These are phyloP conservation scores for Centrapalus pauciflorus DNA, from an alignment of 129 eudicot species.

Conservation along the genomic window DNA sequence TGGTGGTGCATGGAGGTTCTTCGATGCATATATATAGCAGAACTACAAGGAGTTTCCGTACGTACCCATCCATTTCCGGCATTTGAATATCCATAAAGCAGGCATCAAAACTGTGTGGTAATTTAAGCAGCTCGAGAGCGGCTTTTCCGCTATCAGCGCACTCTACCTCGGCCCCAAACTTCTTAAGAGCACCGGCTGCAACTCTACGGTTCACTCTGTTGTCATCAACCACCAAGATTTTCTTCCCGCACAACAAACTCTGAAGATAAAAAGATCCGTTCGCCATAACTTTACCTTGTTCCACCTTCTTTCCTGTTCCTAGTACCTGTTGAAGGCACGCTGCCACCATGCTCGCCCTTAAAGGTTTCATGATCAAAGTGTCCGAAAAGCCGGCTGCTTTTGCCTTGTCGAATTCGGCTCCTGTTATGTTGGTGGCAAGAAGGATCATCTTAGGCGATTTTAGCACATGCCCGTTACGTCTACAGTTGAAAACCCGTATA, in stretches of 20 bases:
- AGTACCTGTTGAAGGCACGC: constrained; percentile 73
- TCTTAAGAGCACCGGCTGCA: constrained; percentile 86
- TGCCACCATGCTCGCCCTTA: constrained; percentile 76
- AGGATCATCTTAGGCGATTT: constrained; percentile 58
- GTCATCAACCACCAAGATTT: constrained; percentile 84
- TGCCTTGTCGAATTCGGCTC: constrained; percentile 52
- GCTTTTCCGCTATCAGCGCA: constrained; percentile 84
- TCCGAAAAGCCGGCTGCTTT: constrained; percentile 70
- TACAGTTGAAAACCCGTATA: constrained; percentile 24
- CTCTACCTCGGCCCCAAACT: constrained; percentile 68
- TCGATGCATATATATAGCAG: too few relatives aligned
- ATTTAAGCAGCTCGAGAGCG: constrained; percentile 58
- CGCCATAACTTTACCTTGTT: constrained; percentile 37
- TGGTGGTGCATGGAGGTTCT: too few relatives aligned
- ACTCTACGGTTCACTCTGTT: constrained; percentile 80
- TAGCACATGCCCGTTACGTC: constrained; percentile 25
- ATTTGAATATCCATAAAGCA: constrained; percentile 96
- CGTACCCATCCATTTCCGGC: constrained; percentile 98
- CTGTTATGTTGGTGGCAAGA: constrained; percentile 66
- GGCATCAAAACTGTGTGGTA: constrained; percentile 72
- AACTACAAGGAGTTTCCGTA: neutral
- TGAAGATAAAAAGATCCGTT: constrained; percentile 39
- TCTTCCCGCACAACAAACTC: constrained; percentile 63
- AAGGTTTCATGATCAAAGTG: constrained; percentile 76
- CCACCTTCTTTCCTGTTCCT: constrained; percentile 40